Conservation (phyloP, 768 basidiomycete genomes). For the Pholiota conissans region DNA sequence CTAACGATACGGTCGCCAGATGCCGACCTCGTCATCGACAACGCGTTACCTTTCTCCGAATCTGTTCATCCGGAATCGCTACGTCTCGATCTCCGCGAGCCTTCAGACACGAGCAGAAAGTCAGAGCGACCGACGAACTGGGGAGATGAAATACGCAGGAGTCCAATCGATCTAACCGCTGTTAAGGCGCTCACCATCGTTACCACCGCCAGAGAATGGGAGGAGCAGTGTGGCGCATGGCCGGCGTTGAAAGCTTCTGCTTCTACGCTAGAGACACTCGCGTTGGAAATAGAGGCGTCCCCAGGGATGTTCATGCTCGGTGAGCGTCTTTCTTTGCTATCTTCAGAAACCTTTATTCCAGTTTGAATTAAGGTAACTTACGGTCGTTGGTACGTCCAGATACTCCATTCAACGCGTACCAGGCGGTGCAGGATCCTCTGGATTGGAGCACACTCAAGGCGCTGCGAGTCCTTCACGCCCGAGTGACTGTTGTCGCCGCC, state of each 20-base stretch:
- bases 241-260: neutral
- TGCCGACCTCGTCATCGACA: neutral
- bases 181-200: neutral
- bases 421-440: neutral
- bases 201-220: neutral
- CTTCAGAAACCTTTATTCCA: too few species aligned
- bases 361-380: too few species aligned
- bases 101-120: neutral
- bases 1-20: neutral
- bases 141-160: neutral
- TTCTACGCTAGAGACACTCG: constrained; percentile 1
- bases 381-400: neutral
- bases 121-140: neutral
- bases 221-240: constrained; percentile 3
- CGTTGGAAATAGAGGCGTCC: neutral
- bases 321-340: neutral
- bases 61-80: neutral
- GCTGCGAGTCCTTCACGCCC: neutral
- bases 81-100: neutral
- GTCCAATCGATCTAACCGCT: neutral
- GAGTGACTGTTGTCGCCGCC: neutral
- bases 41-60: neutral
- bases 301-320: neutral
- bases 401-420: neutral
- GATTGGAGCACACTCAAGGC: neutral